phyloP scores from a whole-genome alignment of 805 yeast genomes.

The Metschnikowia santaceciliae region DNA sequence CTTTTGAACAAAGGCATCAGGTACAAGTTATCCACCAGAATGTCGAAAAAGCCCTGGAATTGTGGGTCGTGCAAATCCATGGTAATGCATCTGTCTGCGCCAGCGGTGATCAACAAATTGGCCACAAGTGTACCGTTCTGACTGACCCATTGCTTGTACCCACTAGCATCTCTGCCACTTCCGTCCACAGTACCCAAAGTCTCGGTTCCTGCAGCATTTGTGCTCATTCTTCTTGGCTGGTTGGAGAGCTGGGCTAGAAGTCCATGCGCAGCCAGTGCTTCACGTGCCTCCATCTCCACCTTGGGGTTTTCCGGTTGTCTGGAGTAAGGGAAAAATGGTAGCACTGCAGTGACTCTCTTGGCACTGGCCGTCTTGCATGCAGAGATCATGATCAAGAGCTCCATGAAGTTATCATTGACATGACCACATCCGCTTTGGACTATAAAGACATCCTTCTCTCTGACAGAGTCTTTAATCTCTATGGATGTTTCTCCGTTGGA shows the following conservation, averaged over 20 bases:
- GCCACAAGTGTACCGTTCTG: conserved; percentile 94
- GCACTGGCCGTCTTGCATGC: conserved; percentile 94
- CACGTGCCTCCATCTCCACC: conserved; percentile 17
- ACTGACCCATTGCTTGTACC: conserved; percentile 92
- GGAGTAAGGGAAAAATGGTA: conserved; percentile 92
- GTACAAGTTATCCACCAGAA: conserved; percentile 92
- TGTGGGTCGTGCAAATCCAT: conserved; percentile 99
- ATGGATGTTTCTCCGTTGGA: conserved; percentile 95
- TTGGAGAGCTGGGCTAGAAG: conserved; percentile 8
- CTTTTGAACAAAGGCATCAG: conserved; percentile 84
- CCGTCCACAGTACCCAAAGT: conserved; percentile 31
- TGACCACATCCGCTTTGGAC: conserved; percentile 84
- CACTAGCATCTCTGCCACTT: conserved; percentile 48
- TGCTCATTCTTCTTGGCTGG: conserved; percentile 25
- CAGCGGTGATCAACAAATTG: conserved; percentile 80
- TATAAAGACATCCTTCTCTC: conserved; percentile 94
- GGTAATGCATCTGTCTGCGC: conserved; percentile 94
- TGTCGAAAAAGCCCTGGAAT: conserved; percentile 94
- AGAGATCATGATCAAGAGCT: conserved; percentile 76
- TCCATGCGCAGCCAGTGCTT: conserved; percentile 10
- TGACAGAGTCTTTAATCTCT: conserved; percentile 78
- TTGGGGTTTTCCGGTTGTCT: conserved; percentile 90
- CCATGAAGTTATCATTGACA: conserved; percentile 84
- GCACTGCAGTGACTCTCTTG: conserved; percentile 79
- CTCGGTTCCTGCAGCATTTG: conserved; percentile 32